Conservation (phyloP, 176 grass and related monocot species). For the sorghum (Sorghum bicolor) region DNA sequence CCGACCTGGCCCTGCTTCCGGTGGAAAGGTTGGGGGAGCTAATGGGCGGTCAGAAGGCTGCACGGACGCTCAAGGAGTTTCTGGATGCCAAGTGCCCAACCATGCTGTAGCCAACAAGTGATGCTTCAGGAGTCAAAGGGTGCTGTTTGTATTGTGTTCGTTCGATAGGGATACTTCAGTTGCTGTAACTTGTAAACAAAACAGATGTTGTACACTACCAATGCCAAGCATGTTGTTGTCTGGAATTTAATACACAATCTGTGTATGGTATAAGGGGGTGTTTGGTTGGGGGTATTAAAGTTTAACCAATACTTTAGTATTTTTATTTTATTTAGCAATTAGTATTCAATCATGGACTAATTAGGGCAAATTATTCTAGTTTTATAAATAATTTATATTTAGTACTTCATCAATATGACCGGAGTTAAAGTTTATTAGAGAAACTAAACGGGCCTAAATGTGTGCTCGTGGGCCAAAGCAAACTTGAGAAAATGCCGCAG, state of each 20-base stretch:
- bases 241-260: background rate
- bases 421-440: too few relatives aligned
- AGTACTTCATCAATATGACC: too few relatives aligned
- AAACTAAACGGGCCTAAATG: too few relatives aligned
- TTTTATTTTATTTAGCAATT: too few relatives aligned
- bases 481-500: background rate
- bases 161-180: background rate
- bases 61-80: constrained; percentile 79
- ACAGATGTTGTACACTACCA: background rate
- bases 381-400: too few relatives aligned
- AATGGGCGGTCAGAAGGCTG: constrained; percentile 80
- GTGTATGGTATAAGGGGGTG: too few relatives aligned
- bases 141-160: background rate
- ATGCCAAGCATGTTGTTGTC: background rate
- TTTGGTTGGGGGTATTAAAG: too few relatives aligned
- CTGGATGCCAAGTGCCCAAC: constrained; percentile 94
- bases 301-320: too few relatives aligned
- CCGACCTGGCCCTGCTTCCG: constrained; percentile 78
- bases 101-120: constrained; percentile 32
- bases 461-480: too few relatives aligned
- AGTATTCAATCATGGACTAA: too few relatives aligned
- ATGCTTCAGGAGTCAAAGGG: background rate
- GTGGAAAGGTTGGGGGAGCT: constrained; percentile 68
- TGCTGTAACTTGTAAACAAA: background rate
- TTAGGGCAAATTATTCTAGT: too few relatives aligned